These are phyloP conservation scores for Colletotrichum horii DNA, from an alignment of 2,329 filamentous ascomycete genomes.

Conservation along the genomic window DNA sequence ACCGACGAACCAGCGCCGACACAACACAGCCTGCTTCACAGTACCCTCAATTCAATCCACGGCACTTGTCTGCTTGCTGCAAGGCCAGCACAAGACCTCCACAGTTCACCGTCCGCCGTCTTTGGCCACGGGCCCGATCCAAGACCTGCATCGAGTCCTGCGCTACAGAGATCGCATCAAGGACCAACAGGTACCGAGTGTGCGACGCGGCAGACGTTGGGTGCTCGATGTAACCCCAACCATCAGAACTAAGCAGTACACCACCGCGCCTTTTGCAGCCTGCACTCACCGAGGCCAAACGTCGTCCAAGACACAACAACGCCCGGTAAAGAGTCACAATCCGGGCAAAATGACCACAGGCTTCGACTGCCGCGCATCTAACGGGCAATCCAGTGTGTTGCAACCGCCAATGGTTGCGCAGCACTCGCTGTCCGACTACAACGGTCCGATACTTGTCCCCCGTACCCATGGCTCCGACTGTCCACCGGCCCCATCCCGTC, in stretches of 20 bases:
- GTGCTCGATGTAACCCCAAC: conserved; percentile 13
- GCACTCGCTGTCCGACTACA: neutral
- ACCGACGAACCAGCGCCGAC: neutral
- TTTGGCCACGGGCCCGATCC: conserved; percentile 15
- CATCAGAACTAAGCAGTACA: neutral
- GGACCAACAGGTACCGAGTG: neutral
- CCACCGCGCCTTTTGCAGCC: neutral
- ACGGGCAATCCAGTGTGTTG: neutral
- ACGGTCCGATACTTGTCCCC: neutral
- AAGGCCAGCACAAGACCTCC: conserved; percentile 11
- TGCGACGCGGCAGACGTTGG: neutral
- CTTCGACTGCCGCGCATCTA: neutral
- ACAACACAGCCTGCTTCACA: neutral
- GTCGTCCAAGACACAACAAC: neutral
- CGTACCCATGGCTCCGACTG: neutral
- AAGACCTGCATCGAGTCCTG: conserved; percentile 14
- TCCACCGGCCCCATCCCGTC: neutral
- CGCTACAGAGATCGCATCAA: neutral
- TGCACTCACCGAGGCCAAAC: neutral
- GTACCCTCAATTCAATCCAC: neutral
- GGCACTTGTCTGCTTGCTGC: conserved; percentile 9
- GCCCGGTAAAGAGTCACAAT: neutral
- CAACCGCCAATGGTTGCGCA: neutral
- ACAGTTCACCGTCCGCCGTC: neutral
- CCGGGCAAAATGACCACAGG: neutral